Evolutionary conservation across 768 basidiomycete species (phyloP).

Genomic region (Sistotremastrum niveocremeum): DNA sequence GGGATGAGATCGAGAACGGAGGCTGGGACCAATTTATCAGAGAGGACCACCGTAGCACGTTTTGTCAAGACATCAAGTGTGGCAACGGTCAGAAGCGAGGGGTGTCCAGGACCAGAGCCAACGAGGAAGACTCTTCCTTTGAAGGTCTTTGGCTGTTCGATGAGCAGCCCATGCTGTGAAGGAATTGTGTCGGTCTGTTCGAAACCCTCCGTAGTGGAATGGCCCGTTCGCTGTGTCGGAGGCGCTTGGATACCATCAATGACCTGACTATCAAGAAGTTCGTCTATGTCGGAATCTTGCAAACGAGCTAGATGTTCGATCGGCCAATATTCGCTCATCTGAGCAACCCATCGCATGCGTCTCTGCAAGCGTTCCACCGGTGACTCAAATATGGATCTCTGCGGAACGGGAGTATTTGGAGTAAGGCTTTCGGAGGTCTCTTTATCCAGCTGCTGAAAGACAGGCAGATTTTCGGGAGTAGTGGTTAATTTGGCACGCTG

Average conservation of each 20-base stretch:
- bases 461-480: not conserved
- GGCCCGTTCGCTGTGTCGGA: slow-evolving; percentile 3
- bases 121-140: slow-evolving; percentile 75
- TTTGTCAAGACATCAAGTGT: slow-evolving; percentile 69
- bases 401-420: slow-evolving; percentile 58
- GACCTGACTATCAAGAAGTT: slow-evolving; percentile 34
- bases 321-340: slow-evolving; percentile 95
- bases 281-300: slow-evolving; percentile 51
- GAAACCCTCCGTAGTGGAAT: slow-evolving; percentile 6
- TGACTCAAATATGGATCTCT: slow-evolving; percentile 30
- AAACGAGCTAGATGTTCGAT: slow-evolving; percentile 61
- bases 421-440: slow-evolving; percentile 48
- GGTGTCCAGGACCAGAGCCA: slow-evolving; percentile 93
- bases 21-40: slow-evolving; percentile 92
- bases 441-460: slow-evolving; percentile 12
- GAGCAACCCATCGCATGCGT: slow-evolving; percentile 86
- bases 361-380: slow-evolving; percentile 29
- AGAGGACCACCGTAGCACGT: slow-evolving; percentile 76
- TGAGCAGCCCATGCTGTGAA: slow-evolving; percentile 16
- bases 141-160: slow-evolving; percentile 13
- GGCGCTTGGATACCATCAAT: not conserved
- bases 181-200: slow-evolving; percentile 14
- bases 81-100: slow-evolving; percentile 79
- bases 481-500: slow-evolving; percentile 30
- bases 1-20: slow-evolving; percentile 82